Evolutionary conservation across 768 basidiomycete genomes (phyloP).

Genomic region (Boletellus sp.): DNA sequence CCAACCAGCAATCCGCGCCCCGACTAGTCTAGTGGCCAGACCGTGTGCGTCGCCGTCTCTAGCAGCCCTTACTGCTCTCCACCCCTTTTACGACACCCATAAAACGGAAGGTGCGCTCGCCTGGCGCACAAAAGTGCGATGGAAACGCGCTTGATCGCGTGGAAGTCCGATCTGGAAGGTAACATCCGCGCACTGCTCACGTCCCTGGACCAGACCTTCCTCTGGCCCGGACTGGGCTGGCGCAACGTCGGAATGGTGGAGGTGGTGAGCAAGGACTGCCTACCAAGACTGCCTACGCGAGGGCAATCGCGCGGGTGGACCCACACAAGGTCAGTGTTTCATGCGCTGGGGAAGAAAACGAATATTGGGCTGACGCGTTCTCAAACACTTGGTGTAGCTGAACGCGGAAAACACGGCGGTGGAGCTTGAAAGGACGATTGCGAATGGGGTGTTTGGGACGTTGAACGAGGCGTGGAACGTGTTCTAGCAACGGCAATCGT

Average conservation of each 20-base stretch:
- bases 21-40: constrained; percentile 7
- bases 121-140: constrained; percentile 75
- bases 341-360: not conserved
- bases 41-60: constrained; percentile 42
- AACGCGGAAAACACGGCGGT: constrained; percentile 76
- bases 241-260: constrained; percentile 86
- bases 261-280: constrained; percentile 74
- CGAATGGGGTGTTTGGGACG: constrained; percentile 86
- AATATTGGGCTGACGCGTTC: not conserved
- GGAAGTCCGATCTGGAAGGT: constrained; percentile 88
- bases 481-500: constrained; percentile 56
- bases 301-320: constrained; percentile 88
- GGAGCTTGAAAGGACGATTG: constrained; percentile 94
- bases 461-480: constrained; percentile 88
- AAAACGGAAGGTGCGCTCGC: constrained; percentile 76
- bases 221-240: constrained; percentile 82
- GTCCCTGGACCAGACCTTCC: constrained; percentile 68
- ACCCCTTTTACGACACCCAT: constrained; percentile 53
- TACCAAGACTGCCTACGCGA: constrained; percentile 88
- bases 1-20: not conserved
- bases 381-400: constrained; percentile 47
- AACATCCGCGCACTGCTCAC: constrained; percentile 89
- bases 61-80: constrained; percentile 50
- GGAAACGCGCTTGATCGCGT: constrained; percentile 64
- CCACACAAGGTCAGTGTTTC: constrained; percentile 83